These are phyloP conservation scores for Neoscytalidium dimidiatum DNA, from an alignment of 2,329 filamentous ascomycete species.

Conservation along the genomic window DNA sequence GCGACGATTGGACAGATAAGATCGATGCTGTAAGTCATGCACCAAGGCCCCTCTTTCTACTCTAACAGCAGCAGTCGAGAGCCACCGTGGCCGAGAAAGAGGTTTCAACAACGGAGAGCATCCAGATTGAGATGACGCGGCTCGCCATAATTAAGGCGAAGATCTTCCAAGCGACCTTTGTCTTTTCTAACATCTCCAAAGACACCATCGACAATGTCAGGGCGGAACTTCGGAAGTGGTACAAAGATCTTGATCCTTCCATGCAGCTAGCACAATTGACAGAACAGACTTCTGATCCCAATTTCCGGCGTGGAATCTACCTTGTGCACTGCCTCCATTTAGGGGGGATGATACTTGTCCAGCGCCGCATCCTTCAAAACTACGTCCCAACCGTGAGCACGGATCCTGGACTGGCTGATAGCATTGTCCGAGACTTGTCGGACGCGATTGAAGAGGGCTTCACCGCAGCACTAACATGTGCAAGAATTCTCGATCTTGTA, in stretches of 20 bases:
- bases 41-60: no score
- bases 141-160: slow-evolving; percentile 27
- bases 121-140: slow-evolving; percentile 25
- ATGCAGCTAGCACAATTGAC: slow-evolving; percentile 21
- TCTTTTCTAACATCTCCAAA: slow-evolving; percentile 5
- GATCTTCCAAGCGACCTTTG: slow-evolving; percentile 21
- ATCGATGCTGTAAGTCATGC: not conserved
- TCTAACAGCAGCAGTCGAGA: not conserved
- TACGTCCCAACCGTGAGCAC: not conserved
- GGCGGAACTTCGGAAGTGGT: slow-evolving; percentile 21
- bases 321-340: slow-evolving; percentile 29
- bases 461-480: slow-evolving; percentile 23
- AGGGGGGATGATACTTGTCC: slow-evolving; percentile 26
- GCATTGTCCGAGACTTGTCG: not conserved
- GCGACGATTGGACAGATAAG: not conserved
- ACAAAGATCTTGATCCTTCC: slow-evolving; percentile 22
- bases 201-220: slow-evolving; percentile 20
- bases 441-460: slow-evolving; percentile 24
- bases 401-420: not conserved
- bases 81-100: not conserved
- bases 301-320: slow-evolving; percentile 22
- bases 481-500: slow-evolving; percentile 24
- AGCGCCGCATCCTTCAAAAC: slow-evolving; percentile 23
- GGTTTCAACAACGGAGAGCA: slow-evolving; percentile 17
- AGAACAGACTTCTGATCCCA: not conserved